Evolutionary conservation across 2,329 filamentous ascomycete genomes (phyloP).

Genomic region (Epichloe hybrida): DNA sequence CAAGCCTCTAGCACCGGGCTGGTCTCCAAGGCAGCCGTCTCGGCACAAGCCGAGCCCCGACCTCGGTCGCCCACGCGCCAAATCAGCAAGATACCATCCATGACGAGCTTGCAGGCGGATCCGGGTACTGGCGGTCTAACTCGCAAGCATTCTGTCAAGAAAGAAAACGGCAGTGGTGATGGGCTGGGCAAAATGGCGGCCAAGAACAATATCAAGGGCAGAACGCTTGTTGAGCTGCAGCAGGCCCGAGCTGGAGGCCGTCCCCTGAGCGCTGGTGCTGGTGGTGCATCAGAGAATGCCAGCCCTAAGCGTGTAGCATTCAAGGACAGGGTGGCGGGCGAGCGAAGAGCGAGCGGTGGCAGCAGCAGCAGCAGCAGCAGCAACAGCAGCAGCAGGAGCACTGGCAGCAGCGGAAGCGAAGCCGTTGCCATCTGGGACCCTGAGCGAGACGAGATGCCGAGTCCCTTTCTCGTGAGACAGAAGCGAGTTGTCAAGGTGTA

Average conservation of each 20-base stretch:
- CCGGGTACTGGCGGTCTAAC: conserved; percentile 19
- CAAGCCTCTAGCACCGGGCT: conserved; percentile 31
- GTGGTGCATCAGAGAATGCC: conserved; percentile 25
- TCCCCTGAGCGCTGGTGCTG: conserved; percentile 31
- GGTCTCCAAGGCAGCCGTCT: conserved; percentile 16
- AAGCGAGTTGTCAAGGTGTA: conserved; percentile 24
- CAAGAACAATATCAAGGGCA: conserved; percentile 51
- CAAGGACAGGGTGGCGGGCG: conserved; percentile 32
- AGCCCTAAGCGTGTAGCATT: conserved; percentile 39
- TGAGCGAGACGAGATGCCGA: conserved; percentile 84
- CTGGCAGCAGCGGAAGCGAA: conserved; percentile 17
- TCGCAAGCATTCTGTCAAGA: conserved; percentile 31
- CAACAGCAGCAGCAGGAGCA: conserved; percentile 1
- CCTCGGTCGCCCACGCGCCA: conserved; percentile 47
- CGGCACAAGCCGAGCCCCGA: conserved; percentile 23
- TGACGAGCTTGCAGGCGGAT: conserved; percentile 32
- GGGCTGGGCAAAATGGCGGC: conserved; percentile 31
- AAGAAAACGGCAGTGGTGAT: conserved; percentile 26
- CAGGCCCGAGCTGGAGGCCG: conserved; percentile 68
- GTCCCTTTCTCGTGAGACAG: conserved; percentile 60
- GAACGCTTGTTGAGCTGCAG: conserved; percentile 83
- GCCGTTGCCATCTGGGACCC: conserved; percentile 70
- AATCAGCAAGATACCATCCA: conserved; percentile 63
- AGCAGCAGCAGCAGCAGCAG: conserved; percentile 1
- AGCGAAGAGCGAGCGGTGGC: conserved; percentile 30